A percentile compares a stretch with the other conserved stretches of the same genome.
phyloP scores from a whole-genome alignment of 2,329 filamentous ascomycete genomes.

The Colletotrichum nymphaeae region DNA sequence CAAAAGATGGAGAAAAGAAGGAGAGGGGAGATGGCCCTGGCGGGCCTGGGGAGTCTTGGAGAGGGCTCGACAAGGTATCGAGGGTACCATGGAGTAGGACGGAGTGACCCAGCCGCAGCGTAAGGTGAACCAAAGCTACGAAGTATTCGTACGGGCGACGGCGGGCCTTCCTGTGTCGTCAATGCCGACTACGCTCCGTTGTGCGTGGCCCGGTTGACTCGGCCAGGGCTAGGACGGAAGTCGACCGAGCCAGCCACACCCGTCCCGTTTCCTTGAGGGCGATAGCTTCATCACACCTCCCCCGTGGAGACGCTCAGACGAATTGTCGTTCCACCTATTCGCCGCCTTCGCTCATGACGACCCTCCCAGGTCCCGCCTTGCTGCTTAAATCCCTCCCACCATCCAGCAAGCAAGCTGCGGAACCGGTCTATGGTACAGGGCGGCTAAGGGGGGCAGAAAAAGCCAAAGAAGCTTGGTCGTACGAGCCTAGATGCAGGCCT shows the following conservation, averaged over 20 bases:
- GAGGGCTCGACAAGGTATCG: neutral
- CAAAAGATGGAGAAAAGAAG: conserved; percentile 31
- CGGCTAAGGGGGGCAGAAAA: neutral
- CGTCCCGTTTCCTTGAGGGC: conserved; percentile 2
- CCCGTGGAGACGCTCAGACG: conserved; percentile 26
- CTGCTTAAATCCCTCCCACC: conserved; percentile 23
- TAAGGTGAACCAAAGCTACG: neutral
- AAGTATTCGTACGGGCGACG: neutral
- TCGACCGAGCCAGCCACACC: conserved; percentile 30
- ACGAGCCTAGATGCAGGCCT: conserved; percentile 4
- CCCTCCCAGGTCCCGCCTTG: conserved; percentile 26
- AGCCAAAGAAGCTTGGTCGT: neutral
- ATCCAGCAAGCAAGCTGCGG: conserved; percentile 1
- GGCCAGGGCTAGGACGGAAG: conserved; percentile 35
- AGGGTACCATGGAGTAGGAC: no score
- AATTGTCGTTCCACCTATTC: conserved; percentile 15
- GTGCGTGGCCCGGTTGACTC: conserved; percentile 21
- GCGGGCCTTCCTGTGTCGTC: conserved; percentile 17
- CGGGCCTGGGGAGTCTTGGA: neutral
- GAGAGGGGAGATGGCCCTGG: conserved; percentile 6
- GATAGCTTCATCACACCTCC: conserved; percentile 23
- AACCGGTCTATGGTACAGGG: conserved; percentile 2
- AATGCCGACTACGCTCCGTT: conserved; percentile 28
- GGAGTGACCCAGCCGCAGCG: no score
- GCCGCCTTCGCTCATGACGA: neutral